A percentile compares a stretch with the other conserved stretches of the same genome.
These are phyloP conservation scores for Candida gigantensis DNA, from an alignment of 1,139 yeast genomes.

Conservation along the genomic window DNA sequence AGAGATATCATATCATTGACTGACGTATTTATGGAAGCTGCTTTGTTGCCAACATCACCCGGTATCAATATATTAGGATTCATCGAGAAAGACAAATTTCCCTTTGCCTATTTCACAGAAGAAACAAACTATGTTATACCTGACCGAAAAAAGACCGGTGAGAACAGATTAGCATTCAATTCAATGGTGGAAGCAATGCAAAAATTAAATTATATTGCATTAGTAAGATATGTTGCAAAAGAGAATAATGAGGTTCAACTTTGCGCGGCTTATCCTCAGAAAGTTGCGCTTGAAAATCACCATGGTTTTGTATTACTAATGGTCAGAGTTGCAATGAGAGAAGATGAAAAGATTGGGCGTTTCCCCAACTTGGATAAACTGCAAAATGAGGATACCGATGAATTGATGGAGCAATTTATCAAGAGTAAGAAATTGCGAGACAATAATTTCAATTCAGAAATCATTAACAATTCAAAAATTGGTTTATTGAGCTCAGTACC, in stretches of 20 bases:
- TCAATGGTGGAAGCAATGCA: constrained; percentile 58
- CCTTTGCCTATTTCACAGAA: constrained; percentile 59
- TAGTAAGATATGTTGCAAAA: constrained; percentile 63
- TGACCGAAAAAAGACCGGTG: constrained; percentile 26
- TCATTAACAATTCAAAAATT: constrained; percentile 11
- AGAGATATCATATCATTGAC: constrained; percentile 38
- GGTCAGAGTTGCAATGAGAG: constrained; percentile 69
- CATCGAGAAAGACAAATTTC: constrained; percentile 43
- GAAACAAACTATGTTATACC: constrained; percentile 64
- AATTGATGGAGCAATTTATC: constrained; percentile 15
- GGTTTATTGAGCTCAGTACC: constrained; percentile 11
- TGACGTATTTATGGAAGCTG: constrained; percentile 42
- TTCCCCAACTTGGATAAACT: constrained; percentile 49
- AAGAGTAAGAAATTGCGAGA: constrained; percentile 12
- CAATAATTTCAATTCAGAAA: constrained; percentile 7
- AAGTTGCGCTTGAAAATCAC: constrained; percentile 14
- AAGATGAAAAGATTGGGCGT: constrained; percentile 68
- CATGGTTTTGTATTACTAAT: constrained; percentile 34
- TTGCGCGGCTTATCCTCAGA: constrained; percentile 58
- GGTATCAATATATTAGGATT: constrained; percentile 71
- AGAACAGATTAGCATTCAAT: constrained; percentile 48
- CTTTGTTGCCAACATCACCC: constrained; percentile 44
- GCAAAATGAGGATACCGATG: constrained; percentile 6
- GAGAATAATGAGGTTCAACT: constrained; percentile 51
- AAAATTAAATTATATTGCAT: constrained; percentile 49